A percentile compares a stretch with the other conserved stretches of the same genome.
Evolutionary conservation across 768 basidiomycete genomes (phyloP).

Genomic region (Boletus barrowsii): DNA sequence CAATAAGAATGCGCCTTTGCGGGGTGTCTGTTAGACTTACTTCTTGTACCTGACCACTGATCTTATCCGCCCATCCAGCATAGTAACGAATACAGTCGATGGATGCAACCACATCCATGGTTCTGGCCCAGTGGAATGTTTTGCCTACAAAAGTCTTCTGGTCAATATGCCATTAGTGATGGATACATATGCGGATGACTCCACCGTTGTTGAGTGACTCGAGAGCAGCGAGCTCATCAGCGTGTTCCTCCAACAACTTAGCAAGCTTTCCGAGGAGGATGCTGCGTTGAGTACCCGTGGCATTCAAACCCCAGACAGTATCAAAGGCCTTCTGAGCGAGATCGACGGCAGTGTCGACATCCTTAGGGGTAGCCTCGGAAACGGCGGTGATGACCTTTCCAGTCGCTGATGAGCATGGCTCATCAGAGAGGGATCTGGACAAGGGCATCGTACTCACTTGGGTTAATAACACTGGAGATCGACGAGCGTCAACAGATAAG

Average conservation of each 20-base stretch:
- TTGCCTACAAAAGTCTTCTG: conserved; percentile 56
- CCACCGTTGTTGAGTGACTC: conserved; percentile 69
- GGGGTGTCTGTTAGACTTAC: no score
- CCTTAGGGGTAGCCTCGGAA: conserved; percentile 55
- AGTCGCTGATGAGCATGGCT: conserved; percentile 40
- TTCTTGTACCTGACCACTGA: conserved; percentile 73
- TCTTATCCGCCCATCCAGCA: conserved; percentile 89
- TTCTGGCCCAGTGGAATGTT: conserved; percentile 47
- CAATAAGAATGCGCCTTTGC: not conserved
- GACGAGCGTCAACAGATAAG: not conserved
- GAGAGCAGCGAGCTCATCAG: conserved; percentile 65
- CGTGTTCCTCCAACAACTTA: conserved; percentile 57
- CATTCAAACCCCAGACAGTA: conserved; percentile 65
- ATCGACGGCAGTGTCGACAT: conserved; percentile 74
- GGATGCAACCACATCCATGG: conserved; percentile 43
- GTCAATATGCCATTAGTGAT: no score
- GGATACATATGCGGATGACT: not conserved
- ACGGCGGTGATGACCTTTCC: conserved; percentile 61
- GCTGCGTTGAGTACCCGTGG: conserved; percentile 50
- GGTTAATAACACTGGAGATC: conserved; percentile 53
- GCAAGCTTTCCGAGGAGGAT: conserved; percentile 62
- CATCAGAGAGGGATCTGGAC: not conserved
- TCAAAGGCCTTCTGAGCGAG: conserved; percentile 62
- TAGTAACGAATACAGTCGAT: conserved; percentile 64
- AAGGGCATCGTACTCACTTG: conserved; percentile 32